Evolutionary conservation across 768 basidiomycete genomes (phyloP).

Genomic region (Cubamyces lactineus): DNA sequence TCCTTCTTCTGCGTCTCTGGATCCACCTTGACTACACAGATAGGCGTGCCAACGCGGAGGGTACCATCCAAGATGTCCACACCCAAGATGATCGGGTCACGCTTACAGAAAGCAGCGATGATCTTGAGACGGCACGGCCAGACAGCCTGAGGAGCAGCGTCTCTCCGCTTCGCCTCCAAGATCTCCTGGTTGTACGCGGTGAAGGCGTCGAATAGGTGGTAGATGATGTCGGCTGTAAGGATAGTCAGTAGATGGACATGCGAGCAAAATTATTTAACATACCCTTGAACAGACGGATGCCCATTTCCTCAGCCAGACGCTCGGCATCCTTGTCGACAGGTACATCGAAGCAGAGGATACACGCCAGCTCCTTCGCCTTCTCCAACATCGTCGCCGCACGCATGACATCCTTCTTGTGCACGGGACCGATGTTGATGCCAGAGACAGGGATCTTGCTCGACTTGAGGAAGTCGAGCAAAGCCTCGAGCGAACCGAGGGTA

Average conservation of each 20-base stretch:
- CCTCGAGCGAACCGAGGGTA: conserved; percentile 96
- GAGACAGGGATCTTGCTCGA: conserved; percentile 96
- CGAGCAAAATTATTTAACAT: conserved; percentile 17
- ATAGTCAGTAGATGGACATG: conserved; percentile 3
- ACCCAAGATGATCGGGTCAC: conserved; percentile 96
- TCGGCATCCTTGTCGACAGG: conserved; percentile 93
- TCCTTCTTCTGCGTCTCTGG: conserved; percentile 87
- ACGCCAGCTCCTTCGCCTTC: conserved; percentile 92
- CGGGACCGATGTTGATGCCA: conserved; percentile 96
- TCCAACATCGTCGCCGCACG: conserved; percentile 92
- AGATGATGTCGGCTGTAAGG: conserved; percentile 90
- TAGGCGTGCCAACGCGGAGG: conserved; percentile 88
- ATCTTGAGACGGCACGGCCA: conserved; percentile 96
- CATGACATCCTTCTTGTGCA: conserved; percentile 95
- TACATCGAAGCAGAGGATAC: conserved; percentile 97
- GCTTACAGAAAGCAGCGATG: conserved; percentile 93
- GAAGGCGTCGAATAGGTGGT: conserved; percentile 96
- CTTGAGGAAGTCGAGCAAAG: conserved; percentile 93
- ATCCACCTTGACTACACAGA: conserved; percentile 94
- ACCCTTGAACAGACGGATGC: conserved; percentile 95
- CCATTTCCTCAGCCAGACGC: conserved; percentile 89
- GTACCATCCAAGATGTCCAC: conserved; percentile 95
- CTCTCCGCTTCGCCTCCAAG: conserved; percentile 85
- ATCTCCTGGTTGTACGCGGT: conserved; percentile 93
- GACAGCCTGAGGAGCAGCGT: conserved; percentile 92